Percentiles rank a stretch among this genome's conserved stretches.
Evolutionary conservation across 1,284 basidiomycete genomes (phyloP).

Genomic region (Spongiforma sp.): DNA sequence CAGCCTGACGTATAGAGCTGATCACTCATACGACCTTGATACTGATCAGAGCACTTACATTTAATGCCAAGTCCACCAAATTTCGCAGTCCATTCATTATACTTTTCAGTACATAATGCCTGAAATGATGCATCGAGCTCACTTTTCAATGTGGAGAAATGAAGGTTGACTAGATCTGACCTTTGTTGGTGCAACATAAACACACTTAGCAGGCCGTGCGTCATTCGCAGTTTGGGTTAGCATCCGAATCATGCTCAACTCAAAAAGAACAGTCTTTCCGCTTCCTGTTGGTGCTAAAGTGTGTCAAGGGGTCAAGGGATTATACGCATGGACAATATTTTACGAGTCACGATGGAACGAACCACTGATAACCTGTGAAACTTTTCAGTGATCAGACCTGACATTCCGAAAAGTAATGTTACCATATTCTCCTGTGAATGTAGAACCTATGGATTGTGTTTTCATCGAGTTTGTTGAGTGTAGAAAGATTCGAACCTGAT

Average conservation of each 20-base stretch:
- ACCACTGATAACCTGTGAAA: constrained; percentile 79
- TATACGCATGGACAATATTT: neutral
- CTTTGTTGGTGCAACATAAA: constrained; percentile 97
- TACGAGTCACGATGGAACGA: constrained; percentile 29
- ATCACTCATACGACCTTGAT: neutral
- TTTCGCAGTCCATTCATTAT: constrained; percentile 84
- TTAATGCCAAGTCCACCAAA: constrained; percentile 76
- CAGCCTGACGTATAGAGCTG: constrained; percentile 56
- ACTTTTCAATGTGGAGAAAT: neutral
- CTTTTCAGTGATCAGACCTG: constrained; percentile 15
- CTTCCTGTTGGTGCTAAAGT: constrained; percentile 85
- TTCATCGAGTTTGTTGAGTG: neutral
- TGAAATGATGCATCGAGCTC: constrained; percentile 34
- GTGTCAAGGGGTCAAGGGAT: constrained; percentile 17
- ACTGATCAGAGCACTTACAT: constrained; percentile 53
- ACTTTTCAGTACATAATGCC: constrained; percentile 90
- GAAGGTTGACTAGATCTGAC: constrained; percentile 44
- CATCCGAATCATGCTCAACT: constrained; percentile 87
- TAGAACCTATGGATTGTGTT: constrained; percentile 58
- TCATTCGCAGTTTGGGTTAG: constrained; percentile 52
- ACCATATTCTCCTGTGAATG: constrained; percentile 78
- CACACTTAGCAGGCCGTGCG: constrained; percentile 62
- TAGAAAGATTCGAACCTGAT: constrained; percentile 57
- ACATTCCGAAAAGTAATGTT: constrained; percentile 17
- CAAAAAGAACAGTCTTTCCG: constrained; percentile 94